Evolutionary conservation across 768 basidiomycete genomes (phyloP).

Genomic region (Hydnomerulius pinastri): DNA sequence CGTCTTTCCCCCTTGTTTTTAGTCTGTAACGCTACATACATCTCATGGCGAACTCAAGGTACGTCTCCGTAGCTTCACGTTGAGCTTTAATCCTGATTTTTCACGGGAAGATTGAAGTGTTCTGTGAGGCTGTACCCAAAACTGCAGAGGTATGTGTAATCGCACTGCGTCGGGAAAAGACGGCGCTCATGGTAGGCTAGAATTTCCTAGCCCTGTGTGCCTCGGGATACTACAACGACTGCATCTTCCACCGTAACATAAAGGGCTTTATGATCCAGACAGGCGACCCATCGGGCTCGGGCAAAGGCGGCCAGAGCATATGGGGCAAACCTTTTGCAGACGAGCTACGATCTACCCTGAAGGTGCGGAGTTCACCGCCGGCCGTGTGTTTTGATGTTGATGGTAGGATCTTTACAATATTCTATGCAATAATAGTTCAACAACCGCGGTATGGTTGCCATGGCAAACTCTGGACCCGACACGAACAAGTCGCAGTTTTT

Average conservation of each 20-base stretch:
- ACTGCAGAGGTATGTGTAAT: constrained; percentile 75
- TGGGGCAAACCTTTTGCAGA: constrained; percentile 93
- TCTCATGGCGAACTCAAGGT: constrained; percentile 96
- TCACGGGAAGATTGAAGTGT: constrained; percentile 78
- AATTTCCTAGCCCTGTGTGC: constrained; percentile 96
- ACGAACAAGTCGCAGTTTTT: constrained; percentile 93
- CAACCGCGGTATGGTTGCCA: constrained; percentile 89
- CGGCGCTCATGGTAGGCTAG: constrained; percentile 39
- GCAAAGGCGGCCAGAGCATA: constrained; percentile 96
- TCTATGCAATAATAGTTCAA: constrained; percentile 71
- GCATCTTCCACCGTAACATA: constrained; percentile 93
- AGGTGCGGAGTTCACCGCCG: constrained; percentile 50
- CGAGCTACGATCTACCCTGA: constrained; percentile 91
- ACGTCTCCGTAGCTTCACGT: constrained; percentile 9
- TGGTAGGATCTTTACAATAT: not conserved
- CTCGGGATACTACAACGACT: constrained; percentile 81
- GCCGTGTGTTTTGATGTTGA: not conserved
- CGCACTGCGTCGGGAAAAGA: not conserved
- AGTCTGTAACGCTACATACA: constrained; percentile 96
- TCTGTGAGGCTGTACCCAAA: constrained; percentile 96
- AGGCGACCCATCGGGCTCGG: constrained; percentile 85
- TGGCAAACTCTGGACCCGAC: constrained; percentile 96
- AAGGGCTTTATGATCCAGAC: constrained; percentile 96
- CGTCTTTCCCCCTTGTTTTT: constrained; percentile 10
- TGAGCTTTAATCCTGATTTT: not conserved